A percentile compares a stretch with the other conserved stretches of the same genome.
phyloP scores from a whole-genome alignment of 78 protist genomes.

The Dictyostelium discoideum region DNA sequence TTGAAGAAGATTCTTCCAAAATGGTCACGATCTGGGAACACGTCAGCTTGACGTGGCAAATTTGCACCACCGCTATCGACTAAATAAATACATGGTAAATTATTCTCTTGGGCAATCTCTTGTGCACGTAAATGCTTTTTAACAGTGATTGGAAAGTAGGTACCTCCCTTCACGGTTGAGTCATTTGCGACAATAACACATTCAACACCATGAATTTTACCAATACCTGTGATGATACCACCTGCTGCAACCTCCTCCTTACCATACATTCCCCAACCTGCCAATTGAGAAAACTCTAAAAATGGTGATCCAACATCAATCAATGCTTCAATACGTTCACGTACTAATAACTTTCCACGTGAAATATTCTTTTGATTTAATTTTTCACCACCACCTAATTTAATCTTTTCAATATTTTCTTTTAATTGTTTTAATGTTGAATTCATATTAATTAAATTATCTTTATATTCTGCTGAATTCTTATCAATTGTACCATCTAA shows the following conservation, averaged over 20 bases:
- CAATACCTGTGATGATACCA: constrained; percentile 97
- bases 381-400: constrained; percentile 87
- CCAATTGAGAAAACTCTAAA: constrained; percentile 95
- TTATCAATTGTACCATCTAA: constrained; percentile 73
- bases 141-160: constrained; percentile 98
- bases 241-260: constrained; percentile 91
- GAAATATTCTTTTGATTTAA: constrained; percentile 73
- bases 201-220: constrained; percentile 89
- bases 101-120: constrained; percentile 95
- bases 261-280: constrained; percentile 92
- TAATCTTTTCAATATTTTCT: constrained; percentile 44
- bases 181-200: constrained; percentile 98
- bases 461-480: constrained; percentile 63
- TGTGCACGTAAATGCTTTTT: constrained; percentile 94
- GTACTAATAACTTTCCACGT: constrained; percentile 92
- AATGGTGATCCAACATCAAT: constrained; percentile 96
- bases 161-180: constrained; percentile 99
- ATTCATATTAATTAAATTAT: constrained; percentile 62
- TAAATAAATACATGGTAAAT: constrained; percentile 97
- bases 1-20: constrained; percentile 98
- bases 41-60: constrained; percentile 94
- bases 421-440: constrained; percentile 29
- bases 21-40: constrained; percentile 97
- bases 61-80: constrained; percentile 97
- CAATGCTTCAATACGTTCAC: constrained; percentile 91